These are phyloP conservation scores for Neonectria magnoliae DNA, from an alignment of 2,329 filamentous ascomycete genomes.

Conservation along the genomic window DNA sequence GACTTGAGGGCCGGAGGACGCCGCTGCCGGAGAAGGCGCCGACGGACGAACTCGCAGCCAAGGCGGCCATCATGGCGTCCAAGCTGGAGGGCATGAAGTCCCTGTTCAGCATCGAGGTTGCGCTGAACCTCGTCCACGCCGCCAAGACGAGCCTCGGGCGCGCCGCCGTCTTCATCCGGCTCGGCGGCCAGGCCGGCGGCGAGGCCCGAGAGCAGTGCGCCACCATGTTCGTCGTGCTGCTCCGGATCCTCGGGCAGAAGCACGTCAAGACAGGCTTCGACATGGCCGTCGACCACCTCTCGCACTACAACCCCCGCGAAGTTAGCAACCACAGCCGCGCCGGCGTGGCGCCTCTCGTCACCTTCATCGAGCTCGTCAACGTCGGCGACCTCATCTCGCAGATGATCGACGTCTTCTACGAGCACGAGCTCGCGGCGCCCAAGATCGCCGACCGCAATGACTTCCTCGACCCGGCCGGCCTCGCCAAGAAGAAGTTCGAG, in stretches of 20 bases:
- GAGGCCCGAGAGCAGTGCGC: slow-evolving; percentile 90
- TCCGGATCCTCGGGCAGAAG: slow-evolving; percentile 84
- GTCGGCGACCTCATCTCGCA: slow-evolving; percentile 97
- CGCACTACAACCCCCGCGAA: slow-evolving; percentile 89
- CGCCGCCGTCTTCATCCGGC: slow-evolving; percentile 80
- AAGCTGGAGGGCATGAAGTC: slow-evolving; percentile 94
- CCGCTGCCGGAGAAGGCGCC: slow-evolving; percentile 72
- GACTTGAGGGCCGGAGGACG: slow-evolving; percentile 52
- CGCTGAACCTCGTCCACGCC: slow-evolving; percentile 85
- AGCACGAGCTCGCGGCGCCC: slow-evolving; percentile 87
- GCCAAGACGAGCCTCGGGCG: slow-evolving; percentile 90
- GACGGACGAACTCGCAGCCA: slow-evolving; percentile 91
- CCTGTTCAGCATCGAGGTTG: slow-evolving; percentile 95
- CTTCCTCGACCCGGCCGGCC: slow-evolving; percentile 88
- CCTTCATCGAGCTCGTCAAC: slow-evolving; percentile 96
- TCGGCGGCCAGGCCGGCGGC: slow-evolving; percentile 82
- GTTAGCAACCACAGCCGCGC: slow-evolving; percentile 75
- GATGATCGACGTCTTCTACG: slow-evolving; percentile 99
- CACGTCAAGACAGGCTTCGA: slow-evolving; percentile 96
- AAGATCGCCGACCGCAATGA: slow-evolving; percentile 92
- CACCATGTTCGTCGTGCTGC: slow-evolving; percentile 84
- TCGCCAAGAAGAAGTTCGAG: slow-evolving; percentile 98
- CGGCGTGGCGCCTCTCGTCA: slow-evolving; percentile 90
- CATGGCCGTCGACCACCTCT: slow-evolving; percentile 89
- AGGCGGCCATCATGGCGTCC: slow-evolving; percentile 97